These are phyloP conservation scores for Fusarium cicatricum DNA, from an alignment of 2,329 filamentous ascomycete species.

Conservation along the genomic window DNA sequence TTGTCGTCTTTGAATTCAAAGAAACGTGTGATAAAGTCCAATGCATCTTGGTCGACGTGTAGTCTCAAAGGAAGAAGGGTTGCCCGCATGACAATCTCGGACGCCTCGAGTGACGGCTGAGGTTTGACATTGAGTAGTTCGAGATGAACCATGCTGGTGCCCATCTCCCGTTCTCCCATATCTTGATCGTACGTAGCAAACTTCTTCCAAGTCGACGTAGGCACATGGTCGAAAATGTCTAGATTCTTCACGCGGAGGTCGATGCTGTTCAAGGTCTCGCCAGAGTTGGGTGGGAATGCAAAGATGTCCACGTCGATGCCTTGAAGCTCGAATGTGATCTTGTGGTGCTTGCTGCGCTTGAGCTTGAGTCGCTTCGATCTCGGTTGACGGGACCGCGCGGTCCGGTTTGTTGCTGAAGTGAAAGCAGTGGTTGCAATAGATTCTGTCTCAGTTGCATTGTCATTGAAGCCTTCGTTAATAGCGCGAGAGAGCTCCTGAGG, in stretches of 20 bases:
- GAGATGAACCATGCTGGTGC: slow-evolving; percentile 87
- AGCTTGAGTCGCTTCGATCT: slow-evolving; percentile 74
- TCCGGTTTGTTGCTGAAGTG: slow-evolving; percentile 64
- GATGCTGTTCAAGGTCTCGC: slow-evolving; percentile 87
- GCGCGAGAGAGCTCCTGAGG: slow-evolving; percentile 81
- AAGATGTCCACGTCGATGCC: slow-evolving; percentile 85
- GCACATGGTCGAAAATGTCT: slow-evolving; percentile 92
- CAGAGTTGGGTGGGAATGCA: slow-evolving; percentile 76
- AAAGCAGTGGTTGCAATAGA: slow-evolving; percentile 82
- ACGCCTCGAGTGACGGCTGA: slow-evolving; percentile 81
- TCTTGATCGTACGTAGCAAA: slow-evolving; percentile 95
- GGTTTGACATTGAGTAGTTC: slow-evolving; percentile 90
- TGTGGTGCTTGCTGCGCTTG: slow-evolving; percentile 87
- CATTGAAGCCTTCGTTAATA: slow-evolving; percentile 89
- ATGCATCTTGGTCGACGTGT: slow-evolving; percentile 95
- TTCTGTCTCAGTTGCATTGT: slow-evolving; percentile 86
- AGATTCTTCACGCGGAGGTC: slow-evolving; percentile 84
- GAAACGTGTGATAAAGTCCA: slow-evolving; percentile 96
- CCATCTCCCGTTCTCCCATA: slow-evolving; percentile 84
- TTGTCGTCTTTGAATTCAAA: slow-evolving; percentile 95
- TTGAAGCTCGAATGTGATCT: slow-evolving; percentile 92
- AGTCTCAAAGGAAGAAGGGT: slow-evolving; percentile 84
- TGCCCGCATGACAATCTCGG: slow-evolving; percentile 85
- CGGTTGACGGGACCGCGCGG: slow-evolving; percentile 51
- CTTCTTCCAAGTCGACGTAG: slow-evolving; percentile 97